A percentile compares a stretch with the other conserved stretches of the same genome.
Evolutionary conservation across 331 rosid genomes (phyloP).

Genomic region (Rosa hybrid): DNA sequence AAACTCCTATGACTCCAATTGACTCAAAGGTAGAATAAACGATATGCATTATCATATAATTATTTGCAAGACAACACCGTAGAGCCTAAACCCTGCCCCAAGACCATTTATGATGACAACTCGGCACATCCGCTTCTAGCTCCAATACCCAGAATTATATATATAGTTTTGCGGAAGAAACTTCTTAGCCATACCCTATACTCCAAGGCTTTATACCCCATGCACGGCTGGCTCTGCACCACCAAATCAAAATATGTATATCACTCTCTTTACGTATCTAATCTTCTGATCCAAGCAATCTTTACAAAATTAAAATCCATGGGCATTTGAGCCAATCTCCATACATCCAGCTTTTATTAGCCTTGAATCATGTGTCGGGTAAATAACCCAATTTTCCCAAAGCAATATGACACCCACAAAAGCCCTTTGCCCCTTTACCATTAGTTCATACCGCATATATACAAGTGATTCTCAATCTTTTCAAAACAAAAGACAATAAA

Average conservation of each 20-base stretch:
- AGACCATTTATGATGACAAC: constrained; percentile 27
- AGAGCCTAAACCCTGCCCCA: neutral
- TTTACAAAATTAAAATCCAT: constrained; percentile 4
- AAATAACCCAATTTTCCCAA: neutral
- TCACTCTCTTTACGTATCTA: constrained; percentile 6
- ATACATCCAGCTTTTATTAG: neutral
- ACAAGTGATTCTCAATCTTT: neutral
- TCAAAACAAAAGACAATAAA: too few species aligned
- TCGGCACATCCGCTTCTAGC: neutral
- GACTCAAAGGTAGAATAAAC: neutral
- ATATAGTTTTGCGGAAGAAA: neutral
- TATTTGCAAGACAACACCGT: neutral
- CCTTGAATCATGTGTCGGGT: constrained; percentile 26
- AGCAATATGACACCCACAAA: neutral
- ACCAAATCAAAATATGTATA: neutral
- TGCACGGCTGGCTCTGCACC: neutral
- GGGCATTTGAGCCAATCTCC: constrained; percentile 1
- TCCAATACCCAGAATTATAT: neutral
- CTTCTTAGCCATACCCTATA: neutral
- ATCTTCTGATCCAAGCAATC: constrained; percentile 5
- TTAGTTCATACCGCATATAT: neutral
- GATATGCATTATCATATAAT: neutral
- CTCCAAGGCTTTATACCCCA: neutral
- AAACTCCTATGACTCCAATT: neutral
- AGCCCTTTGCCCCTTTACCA: neutral